Percentiles rank a stretch among this genome's conserved stretches.
phyloP scores from a whole-genome alignment of 768 basidiomycete genomes.

The Suillus bovinus region DNA sequence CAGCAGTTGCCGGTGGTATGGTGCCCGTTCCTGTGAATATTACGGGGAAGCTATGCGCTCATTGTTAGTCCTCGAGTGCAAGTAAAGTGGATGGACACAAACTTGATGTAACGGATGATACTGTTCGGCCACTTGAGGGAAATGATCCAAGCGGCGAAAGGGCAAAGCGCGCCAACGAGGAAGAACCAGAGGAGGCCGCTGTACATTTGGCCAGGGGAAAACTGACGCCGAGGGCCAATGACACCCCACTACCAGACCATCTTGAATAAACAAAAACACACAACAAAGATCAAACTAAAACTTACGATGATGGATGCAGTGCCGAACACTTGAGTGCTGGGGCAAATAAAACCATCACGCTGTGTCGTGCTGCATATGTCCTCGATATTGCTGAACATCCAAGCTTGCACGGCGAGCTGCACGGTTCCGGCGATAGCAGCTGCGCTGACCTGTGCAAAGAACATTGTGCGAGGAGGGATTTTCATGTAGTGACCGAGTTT shows the following conservation, averaged over 20 bases:
- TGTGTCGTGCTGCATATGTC: constrained; percentile 33
- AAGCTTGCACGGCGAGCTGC: constrained; percentile 65
- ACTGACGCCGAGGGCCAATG: constrained; percentile 69
- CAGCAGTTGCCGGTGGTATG: constrained; percentile 23
- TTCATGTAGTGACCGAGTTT: constrained; percentile 79
- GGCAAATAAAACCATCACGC: constrained; percentile 29
- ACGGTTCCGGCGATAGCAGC: constrained; percentile 62
- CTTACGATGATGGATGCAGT: constrained; percentile 53
- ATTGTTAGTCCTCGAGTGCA: too few species aligned
- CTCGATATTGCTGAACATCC: constrained; percentile 50
- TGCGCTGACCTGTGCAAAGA: constrained; percentile 67
- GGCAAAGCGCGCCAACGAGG: constrained; percentile 65
- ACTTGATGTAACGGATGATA: too few species aligned
- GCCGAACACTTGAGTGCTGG: constrained; percentile 45
- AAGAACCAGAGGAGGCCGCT: constrained; percentile 61
- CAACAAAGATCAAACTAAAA: constrained; percentile 16
- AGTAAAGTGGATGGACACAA: too few species aligned
- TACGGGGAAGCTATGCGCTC: too few species aligned
- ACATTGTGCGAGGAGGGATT: constrained; percentile 67
- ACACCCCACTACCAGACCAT: constrained; percentile 43
- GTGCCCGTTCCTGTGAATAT: too few species aligned
- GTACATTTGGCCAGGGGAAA: constrained; percentile 58
- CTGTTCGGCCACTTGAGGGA: too few species aligned
- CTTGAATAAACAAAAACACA: neutral
- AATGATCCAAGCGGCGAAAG: constrained; percentile 34